Evolutionary conservation across 2,329 filamentous ascomycete species (phyloP).

Genomic region (Phialemonium atrogriseum): DNA sequence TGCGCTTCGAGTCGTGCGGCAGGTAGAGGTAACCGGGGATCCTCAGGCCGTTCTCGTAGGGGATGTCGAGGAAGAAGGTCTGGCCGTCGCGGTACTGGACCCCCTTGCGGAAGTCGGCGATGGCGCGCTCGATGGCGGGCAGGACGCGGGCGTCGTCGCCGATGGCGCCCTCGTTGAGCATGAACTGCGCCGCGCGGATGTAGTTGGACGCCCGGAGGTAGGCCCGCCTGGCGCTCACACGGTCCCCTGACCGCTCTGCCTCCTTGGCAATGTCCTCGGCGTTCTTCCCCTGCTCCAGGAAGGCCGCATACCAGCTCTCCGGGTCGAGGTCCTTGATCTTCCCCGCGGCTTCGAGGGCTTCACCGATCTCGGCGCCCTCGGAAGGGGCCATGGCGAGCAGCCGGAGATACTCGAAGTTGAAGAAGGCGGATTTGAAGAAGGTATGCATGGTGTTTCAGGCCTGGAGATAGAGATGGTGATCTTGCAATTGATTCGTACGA

Average conservation of each 20-base stretch:
- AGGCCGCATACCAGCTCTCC: slow-evolving; percentile 29
- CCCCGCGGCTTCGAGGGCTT: slow-evolving; percentile 27
- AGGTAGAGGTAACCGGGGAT: slow-evolving; percentile 29
- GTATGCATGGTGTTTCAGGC: slow-evolving; percentile 23
- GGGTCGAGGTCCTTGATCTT: slow-evolving; percentile 28
- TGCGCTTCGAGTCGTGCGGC: slow-evolving; percentile 16
- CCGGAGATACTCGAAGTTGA: slow-evolving; percentile 34
- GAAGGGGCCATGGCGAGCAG: slow-evolving; percentile 26
- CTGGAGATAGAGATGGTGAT: no score
- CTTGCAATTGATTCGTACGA: no score
- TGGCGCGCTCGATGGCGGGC: slow-evolving; percentile 18
- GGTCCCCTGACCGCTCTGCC: slow-evolving; percentile 19
- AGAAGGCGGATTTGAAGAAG: slow-evolving; percentile 24
- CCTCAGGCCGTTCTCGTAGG: slow-evolving; percentile 24
- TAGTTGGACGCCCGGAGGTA: slow-evolving; percentile 34
- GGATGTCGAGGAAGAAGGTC: slow-evolving; percentile 24
- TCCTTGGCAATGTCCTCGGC: slow-evolving; percentile 26
- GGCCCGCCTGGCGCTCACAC: slow-evolving; percentile 20
- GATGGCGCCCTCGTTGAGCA: slow-evolving; percentile 11
- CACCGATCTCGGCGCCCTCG: slow-evolving; percentile 29
- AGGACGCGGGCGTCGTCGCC: slow-evolving; percentile 2
- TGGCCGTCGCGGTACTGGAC: no score
- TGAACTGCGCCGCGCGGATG: slow-evolving; percentile 25
- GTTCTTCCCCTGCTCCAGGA: slow-evolving; percentile 18
- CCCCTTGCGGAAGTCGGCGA: no score